Conservation (phyloP, 192 early-diverging fungal species). For the Coemansia aciculifera region DNA sequence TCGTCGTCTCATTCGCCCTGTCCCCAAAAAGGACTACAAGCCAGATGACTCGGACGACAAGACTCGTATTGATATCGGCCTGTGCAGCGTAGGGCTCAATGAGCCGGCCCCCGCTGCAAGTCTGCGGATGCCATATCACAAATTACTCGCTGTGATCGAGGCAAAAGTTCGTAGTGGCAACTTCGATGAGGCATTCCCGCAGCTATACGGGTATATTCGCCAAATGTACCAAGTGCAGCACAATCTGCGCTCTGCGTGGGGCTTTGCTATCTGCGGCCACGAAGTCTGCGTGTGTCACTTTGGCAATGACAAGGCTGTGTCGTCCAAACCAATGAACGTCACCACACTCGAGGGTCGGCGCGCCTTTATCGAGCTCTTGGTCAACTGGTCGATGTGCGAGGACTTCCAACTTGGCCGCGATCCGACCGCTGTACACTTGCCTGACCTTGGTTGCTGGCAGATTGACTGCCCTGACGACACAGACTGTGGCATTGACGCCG, state of each 20-base stretch:
- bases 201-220: conserved; percentile 1
- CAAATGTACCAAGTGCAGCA: conserved; percentile 6
- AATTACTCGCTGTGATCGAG: neutral
- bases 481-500: too few relatives aligned
- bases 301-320: neutral
- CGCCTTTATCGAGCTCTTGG: conserved; percentile 4
- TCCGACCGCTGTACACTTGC: neutral
- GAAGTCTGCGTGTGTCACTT: neutral
- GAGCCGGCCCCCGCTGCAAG: neutral
- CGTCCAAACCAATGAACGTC: neutral
- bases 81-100: neutral
- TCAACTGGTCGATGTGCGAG: conserved; percentile 17
- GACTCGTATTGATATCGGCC: neutral
- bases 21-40: neutral
- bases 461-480: neutral
- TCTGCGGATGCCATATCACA: neutral
- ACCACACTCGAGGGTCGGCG: neutral
- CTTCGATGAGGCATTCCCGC: neutral
- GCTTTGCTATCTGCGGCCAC: conserved; percentile 2
- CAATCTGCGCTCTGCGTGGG: conserved; percentile 22
- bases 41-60: neutral
- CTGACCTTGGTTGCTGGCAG: conserved; percentile 10
- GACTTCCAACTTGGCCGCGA: conserved; percentile 12
- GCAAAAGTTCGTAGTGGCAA: neutral
- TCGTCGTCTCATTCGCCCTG: neutral